Conservation (phyloP, 2,329 filamentous ascomycete species). For the Trichoderma guizhouense region DNA sequence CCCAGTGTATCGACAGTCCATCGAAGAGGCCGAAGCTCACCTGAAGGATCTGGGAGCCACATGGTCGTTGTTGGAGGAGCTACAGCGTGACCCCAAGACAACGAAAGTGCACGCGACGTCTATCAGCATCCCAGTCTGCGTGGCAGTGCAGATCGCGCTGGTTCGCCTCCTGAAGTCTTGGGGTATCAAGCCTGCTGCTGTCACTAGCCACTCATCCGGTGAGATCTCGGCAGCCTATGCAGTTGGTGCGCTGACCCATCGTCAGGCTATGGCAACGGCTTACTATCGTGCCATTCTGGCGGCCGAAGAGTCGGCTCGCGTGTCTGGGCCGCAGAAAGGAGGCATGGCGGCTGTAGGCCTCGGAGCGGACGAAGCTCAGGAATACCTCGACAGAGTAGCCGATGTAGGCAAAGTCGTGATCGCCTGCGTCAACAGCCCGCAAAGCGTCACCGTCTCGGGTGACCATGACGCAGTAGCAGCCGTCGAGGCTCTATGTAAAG, state of each 20-base stretch:
- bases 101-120: background rate
- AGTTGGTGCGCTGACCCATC: background rate
- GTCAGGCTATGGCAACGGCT: background rate
- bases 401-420: constrained; percentile 24
- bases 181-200: background rate
- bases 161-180: constrained; percentile 4
- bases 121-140: background rate
- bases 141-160: background rate
- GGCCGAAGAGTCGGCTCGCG: background rate
- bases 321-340: background rate
- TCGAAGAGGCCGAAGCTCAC: background rate
- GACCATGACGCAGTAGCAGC: constrained; percentile 28
- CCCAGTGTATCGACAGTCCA: background rate
- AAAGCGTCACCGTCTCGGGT: constrained; percentile 30
- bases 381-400: background rate
- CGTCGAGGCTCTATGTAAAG: constrained; percentile 22
- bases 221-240: constrained; percentile 16
- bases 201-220: constrained; percentile 9
- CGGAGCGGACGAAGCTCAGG: constrained; percentile 20
- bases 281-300: constrained; percentile 1
- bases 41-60: background rate
- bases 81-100: background rate
- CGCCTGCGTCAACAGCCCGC: constrained; percentile 26
- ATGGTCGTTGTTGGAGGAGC: background rate
- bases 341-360: constrained; percentile 26